Base-by-base conservation (phyloP, 2,329 filamentous ascomycete genomes). In the Calonectria naviculata region DNA sequence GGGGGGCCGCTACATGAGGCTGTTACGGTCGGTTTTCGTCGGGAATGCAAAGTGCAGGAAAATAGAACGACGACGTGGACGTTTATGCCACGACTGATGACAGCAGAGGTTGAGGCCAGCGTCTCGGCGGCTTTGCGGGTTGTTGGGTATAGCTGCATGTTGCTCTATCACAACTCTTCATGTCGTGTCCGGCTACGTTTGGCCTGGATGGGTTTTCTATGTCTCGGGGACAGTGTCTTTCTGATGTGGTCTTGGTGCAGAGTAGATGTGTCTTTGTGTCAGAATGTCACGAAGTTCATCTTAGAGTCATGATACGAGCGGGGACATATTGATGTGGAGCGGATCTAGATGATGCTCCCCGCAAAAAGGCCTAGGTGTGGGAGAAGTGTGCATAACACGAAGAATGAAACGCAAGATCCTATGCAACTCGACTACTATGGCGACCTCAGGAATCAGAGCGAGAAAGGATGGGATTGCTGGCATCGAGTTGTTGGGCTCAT, bases 141-240 rank as follows among this genome's bases (percentile, higher is more conserved):
- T 41, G 54, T 60, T 60, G 54, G 54, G 54, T 60, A 60, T 17
- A 42, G 36, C 31, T 60, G 54, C 54, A 38, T 38, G 21, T 60
- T 38, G 54, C 21, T 60, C 54, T 60, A 29, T 60, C 15, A 17
- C 13, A 24, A 19, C 17, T 15, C n/a, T 60, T 26, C 54, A 21
- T 41, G 34, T 60, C 54, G 54, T 60, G 54, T 41, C 21, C 24
- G 1, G 54, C 42, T 41, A 29, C 34, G 34, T 60, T 60, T 60
- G 31, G 54, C 21, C 26, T 26, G n/a, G 34, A 38, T 42, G 21
- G 13, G 9, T 15, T 29, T 52, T 31, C 13, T 17, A 9, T 60
- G 54, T 60, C 49, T 54, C 28, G 49, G 49, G 28, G 10, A 21
- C 28, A 26, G 28, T 21, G 19, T 47, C 24, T 47, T 47, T 47